Evolutionary conservation across 352 stramenopile genomes (phyloP).

Genomic region (Pelagophyceae sp.): DNA sequence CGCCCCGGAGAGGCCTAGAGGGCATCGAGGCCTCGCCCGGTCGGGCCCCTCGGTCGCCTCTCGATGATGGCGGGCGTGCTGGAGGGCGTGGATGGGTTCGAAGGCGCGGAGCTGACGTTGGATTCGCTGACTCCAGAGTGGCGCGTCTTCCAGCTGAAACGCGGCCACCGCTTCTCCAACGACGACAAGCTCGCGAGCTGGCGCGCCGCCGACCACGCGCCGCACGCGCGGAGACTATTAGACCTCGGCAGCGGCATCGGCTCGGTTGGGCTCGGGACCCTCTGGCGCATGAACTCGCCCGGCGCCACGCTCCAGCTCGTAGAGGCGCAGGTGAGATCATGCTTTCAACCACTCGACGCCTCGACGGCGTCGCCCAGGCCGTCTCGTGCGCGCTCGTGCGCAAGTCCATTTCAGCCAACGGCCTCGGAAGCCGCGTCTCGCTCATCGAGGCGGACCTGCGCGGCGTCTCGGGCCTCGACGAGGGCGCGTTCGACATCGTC

Average conservation of each 20-base stretch:
- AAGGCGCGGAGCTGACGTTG: background rate
- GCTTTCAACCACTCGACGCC: too few species aligned
- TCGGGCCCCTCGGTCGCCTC: too few species aligned
- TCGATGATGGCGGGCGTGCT: too few species aligned
- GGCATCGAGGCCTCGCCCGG: too few species aligned
- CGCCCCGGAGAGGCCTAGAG: too few species aligned
- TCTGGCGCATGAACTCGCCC: background rate
- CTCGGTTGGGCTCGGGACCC: background rate
- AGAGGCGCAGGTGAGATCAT: too few species aligned
- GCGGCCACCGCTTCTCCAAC: slow-evolving; percentile 9
- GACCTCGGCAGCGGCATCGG: background rate
- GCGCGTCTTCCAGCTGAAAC: background rate
- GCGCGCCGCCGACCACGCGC: background rate
- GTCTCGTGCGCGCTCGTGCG: background rate
- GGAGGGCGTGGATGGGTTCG: too few species aligned
- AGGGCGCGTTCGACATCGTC: slow-evolving; percentile 3
- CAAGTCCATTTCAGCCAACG: background rate
- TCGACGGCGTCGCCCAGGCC: too few species aligned
- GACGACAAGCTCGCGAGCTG: background rate
- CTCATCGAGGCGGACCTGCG: background rate
- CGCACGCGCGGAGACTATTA: background rate
- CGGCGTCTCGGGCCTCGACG: background rate
- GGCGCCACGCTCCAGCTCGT: background rate
- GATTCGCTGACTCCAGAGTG: background rate
- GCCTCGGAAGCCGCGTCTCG: background rate